Evolutionary conservation across 2,329 filamentous ascomycete genomes (phyloP), one percentile per base, ranked within the genome.

Genomic region (Exophiala lecanii-corni): DNA sequence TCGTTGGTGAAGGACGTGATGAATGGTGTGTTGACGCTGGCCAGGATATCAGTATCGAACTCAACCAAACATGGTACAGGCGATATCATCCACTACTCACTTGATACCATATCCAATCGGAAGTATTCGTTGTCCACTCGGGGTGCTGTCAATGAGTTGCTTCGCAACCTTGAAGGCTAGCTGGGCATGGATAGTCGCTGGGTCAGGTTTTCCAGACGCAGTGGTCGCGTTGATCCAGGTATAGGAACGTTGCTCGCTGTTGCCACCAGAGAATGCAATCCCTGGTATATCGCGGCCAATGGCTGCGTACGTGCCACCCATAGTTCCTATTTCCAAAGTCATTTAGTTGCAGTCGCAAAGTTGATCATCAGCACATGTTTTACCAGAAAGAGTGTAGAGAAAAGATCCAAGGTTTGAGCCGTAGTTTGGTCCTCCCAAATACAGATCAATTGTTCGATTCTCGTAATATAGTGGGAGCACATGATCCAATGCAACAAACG

Each of bases 371-470:
- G 15, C 36, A 25, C 32, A 41, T 36, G 37, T 39, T 31, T 35
- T 73, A 2, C 75, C 73, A 0, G 70, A 70, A 1, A 75, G 52
- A 0, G 73, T 75, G 61, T 69, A 76, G 2, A 76, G 62, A 53
- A 78, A 78, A 0, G 72, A 64, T 0, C 75, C 76, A 0, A 74
- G 55, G 50, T 79, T 79, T 15, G 62, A 65, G 3, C 75, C 75
- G 49, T 69, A 75, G 58, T 80, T 80, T 5, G 76, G 75, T 0
- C 77, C 76, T 0, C 72, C 65, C 3, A 79, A 57, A 15, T 79
- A 65, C 2, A 79, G 65, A 41, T 80, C 76, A 1, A 73, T 73
- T 2, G 65, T 64, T n/a, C 57, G 63, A 53, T 73, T 69, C 54
- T 71, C 63, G 49, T 65, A 67, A 55, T 68, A 73, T 10, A 56